Evolutionary conservation across 805 yeast species (phyloP), one percentile per base, ranked within the genome.

Genomic region (Cyberlindnera mrakii): DNA sequence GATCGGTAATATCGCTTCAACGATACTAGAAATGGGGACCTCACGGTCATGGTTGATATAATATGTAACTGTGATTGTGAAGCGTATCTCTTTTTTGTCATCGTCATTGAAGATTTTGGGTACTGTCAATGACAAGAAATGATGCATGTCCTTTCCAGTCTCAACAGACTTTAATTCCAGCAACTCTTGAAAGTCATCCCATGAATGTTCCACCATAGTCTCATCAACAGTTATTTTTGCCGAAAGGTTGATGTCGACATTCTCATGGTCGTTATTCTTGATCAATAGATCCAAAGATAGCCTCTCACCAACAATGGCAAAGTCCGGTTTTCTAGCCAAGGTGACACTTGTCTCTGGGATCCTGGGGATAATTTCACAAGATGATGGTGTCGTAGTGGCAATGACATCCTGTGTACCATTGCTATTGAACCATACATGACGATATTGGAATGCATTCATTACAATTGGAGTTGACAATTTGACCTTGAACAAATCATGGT

Each of bases 301-400:
- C 0, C 38, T 46, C 42, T 69, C 69, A 10, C 70, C 70, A 27
- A 54, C 51, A 35, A 58, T 57, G 1, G 61, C 66, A 35, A 30
- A 25, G 5, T 46, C 43, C 6, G 62, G 59, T 0, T 57, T 40
- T 17, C 57, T 48, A 1, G 48, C 50, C 6, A 67, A 41, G 0
- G 37, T 36, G 5, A 65, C 52, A 16, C 50, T 55, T 0, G 65
- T 56, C 3, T 62, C 52, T 6, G 77, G 77, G 3, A 62, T 52
- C 39, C 68, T 62, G 14, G 77, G 75, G 7, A 67, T 51, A 3
- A 68, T 58, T 31, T 63, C 63, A 25, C 48, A 45, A 6, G 42
- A 31, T 8, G 37, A 37, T 5, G 65, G 63, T n/a, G 48, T 45
- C 2, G 16, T 17, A 3, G 52, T 41, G 10, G 46, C 46, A 10